Evolutionary conservation across 2,329 filamentous ascomycete species (phyloP).

Genomic region (Apiospora arundinis): DNA sequence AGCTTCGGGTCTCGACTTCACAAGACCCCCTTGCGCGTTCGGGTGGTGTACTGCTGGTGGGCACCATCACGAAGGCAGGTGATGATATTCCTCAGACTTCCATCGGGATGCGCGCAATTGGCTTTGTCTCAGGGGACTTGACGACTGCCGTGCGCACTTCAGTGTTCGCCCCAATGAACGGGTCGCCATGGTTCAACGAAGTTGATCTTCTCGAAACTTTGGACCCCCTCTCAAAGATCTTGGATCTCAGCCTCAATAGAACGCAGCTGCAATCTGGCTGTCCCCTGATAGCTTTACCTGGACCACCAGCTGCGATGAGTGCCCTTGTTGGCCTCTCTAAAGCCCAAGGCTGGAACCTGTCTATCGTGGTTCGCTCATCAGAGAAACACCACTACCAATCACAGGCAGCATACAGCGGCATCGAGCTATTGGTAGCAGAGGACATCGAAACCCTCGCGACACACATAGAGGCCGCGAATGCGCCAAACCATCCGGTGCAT

Average conservation of each 20-base stretch:
- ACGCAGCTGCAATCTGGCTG: conserved; percentile 22
- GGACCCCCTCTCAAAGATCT: conserved; percentile 18
- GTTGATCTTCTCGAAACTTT: conserved; percentile 2
- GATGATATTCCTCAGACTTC: too few relatives aligned
- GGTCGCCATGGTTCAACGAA: background rate
- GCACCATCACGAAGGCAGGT: conserved; percentile 17
- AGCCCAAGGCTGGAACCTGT: conserved; percentile 21
- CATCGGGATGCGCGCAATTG: background rate
- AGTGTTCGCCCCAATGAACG: conserved; percentile 14
- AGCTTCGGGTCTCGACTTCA: conserved; percentile 25
- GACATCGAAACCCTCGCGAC: conserved; percentile 20
- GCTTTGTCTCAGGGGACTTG: conserved; percentile 23
- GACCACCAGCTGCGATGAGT: conserved; percentile 18
- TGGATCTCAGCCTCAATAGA: conserved; percentile 21
- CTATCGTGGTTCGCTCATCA: conserved; percentile 15
- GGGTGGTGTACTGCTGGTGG: conserved; percentile 17
- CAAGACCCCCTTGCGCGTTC: conserved; percentile 18
- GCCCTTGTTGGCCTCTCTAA: conserved; percentile 16
- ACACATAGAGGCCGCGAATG: conserved; percentile 1
- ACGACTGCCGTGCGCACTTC: conserved; percentile 25
- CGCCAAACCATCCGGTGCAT: conserved; percentile 17
- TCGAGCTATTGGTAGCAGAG: conserved; percentile 21
- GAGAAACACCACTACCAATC: conserved; percentile 21
- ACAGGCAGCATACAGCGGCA: conserved; percentile 17
- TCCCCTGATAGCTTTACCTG: conserved; percentile 14